These are phyloP conservation scores for Myrica gale DNA, from an alignment of 306 rosid genomes.

Conservation along the genomic window DNA sequence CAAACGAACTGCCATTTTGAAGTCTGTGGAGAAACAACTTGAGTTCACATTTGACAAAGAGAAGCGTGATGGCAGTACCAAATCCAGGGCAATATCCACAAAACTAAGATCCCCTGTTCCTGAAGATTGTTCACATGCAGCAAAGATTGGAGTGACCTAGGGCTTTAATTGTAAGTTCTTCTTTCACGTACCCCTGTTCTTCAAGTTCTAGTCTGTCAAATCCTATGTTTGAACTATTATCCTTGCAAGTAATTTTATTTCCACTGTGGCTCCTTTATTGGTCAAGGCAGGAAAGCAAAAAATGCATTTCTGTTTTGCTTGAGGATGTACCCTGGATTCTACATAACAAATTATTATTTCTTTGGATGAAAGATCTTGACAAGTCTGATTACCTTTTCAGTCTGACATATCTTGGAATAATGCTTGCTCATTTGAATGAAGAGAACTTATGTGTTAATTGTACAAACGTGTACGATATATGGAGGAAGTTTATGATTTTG, in stretches of 20 bases:
- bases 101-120: slow-evolving; percentile 36
- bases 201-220: slow-evolving; percentile 2
- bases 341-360: neutral
- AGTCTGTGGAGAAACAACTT: slow-evolving; percentile 94
- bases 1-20: slow-evolving; percentile 67
- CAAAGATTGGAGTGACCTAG: slow-evolving; percentile 58
- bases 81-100: slow-evolving; percentile 37
- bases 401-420: neutral
- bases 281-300: neutral
- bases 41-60: slow-evolving; percentile 70
- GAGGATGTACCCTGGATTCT: neutral
- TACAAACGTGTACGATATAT: neutral
- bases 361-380: neutral
- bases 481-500: neutral
- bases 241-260: neutral
- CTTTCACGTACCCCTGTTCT: slow-evolving; percentile 17
- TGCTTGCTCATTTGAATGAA: neutral
- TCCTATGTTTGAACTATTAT: neutral
- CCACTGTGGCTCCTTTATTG: neutral
- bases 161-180: slow-evolving; percentile 44
- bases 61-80: slow-evolving; percentile 42
- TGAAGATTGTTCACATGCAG: slow-evolving; percentile 50
- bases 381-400: neutral
- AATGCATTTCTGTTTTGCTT: neutral
- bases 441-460: neutral